phyloP scores from a whole-genome alignment of 768 basidiomycete species.

The Pleurotus giganteus region DNA sequence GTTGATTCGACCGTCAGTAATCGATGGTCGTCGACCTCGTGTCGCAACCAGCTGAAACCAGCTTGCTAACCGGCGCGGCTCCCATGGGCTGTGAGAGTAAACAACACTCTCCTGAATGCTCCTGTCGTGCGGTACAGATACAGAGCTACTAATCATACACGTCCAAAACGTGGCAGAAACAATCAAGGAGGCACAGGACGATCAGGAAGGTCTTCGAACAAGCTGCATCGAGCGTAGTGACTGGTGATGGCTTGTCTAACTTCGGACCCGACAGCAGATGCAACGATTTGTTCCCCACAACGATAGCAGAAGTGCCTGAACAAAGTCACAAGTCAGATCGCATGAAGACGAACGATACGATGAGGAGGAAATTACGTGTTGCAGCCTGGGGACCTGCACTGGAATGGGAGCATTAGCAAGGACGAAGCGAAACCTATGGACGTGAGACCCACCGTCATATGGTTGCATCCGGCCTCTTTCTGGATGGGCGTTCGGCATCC shows the following conservation, averaged over 20 bases:
- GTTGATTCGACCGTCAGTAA: too few species aligned
- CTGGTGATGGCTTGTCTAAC: background rate
- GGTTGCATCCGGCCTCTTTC: background rate
- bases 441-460: conserved; percentile 48
- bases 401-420: background rate
- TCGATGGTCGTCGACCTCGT: too few species aligned
- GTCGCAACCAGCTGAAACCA: too few species aligned
- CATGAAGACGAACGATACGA: background rate
- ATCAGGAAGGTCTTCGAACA: conserved; percentile 13
- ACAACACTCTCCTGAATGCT: too few species aligned
- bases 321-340: background rate
- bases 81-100: too few species aligned
- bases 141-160: too few species aligned
- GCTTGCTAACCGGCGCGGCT: too few species aligned
- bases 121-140: too few species aligned
- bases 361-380: conserved; percentile 33
- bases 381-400: conserved; percentile 58
- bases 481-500: conserved; percentile 11
- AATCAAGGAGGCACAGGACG: background rate
- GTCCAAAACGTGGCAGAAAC: background rate
- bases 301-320: conserved; percentile 15
- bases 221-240: conserved; percentile 11
- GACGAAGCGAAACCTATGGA: background rate
- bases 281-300: conserved; percentile 13
- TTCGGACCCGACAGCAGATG: conserved; percentile 4